A percentile compares a stretch with the other conserved stretches of the same genome.
These are phyloP conservation scores for Xylariomycetidae sp. DNA, from an alignment of 2,329 filamentous ascomycete genomes.

Conservation along the genomic window DNA sequence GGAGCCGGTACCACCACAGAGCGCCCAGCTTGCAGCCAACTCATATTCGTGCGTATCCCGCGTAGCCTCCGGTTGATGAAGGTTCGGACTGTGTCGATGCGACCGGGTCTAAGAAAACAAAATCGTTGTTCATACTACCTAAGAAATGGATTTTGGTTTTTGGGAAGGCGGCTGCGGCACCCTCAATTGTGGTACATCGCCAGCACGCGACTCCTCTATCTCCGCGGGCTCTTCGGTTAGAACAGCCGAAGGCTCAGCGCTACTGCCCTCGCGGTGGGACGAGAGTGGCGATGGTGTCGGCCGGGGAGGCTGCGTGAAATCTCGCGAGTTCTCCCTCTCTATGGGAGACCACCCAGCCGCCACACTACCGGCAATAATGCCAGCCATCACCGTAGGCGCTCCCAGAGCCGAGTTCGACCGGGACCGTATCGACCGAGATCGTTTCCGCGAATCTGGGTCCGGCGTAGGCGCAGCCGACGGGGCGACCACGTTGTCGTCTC, in stretches of 20 bases:
- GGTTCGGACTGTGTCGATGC: too few species aligned
- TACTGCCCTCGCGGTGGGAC: conserved; percentile 22
- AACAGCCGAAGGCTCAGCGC: conserved; percentile 15
- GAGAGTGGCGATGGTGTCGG: conserved; percentile 25
- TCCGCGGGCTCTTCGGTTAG: conserved; percentile 32
- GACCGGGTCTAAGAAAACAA: conserved; percentile 17
- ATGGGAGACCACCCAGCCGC: conserved; percentile 72
- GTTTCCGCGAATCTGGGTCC: conserved; percentile 55
- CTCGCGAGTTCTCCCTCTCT: conserved; percentile 37
- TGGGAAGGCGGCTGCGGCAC: conserved; percentile 25
- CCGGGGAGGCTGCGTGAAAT: conserved; percentile 29
- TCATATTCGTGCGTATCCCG: too few species aligned
- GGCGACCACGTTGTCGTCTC: conserved; percentile 45
- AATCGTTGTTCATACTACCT: conserved; percentile 21
- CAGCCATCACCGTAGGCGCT: conserved; percentile 75
- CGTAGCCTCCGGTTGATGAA: too few species aligned
- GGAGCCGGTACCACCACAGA: too few species aligned
- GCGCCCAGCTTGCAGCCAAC: too few species aligned
- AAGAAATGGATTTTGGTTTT: conserved; percentile 26
- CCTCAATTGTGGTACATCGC: conserved; percentile 23
- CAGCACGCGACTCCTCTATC: conserved; percentile 20
- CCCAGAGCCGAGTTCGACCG: conserved; percentile 66
- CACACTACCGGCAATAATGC: conserved; percentile 70
- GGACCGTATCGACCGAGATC: conserved; percentile 62
- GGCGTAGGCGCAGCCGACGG: conserved; percentile 46